These are phyloP conservation scores for Arthroderma sp. DNA, from an alignment of 2,329 filamentous ascomycete genomes.

Conservation along the genomic window DNA sequence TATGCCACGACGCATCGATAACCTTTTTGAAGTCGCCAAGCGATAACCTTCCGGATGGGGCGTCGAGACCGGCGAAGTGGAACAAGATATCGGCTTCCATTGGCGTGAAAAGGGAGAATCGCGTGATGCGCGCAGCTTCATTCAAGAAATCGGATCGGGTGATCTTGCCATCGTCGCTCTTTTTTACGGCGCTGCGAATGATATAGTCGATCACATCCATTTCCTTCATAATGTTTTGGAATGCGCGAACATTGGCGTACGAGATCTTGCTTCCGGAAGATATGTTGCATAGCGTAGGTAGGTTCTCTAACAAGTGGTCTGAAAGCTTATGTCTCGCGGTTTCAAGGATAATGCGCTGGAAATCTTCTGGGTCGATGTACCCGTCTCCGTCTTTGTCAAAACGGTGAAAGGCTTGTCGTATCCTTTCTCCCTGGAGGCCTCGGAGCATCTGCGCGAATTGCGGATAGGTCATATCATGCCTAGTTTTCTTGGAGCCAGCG, in stretches of 20 bases:
- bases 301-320: conserved; percentile 82
- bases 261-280: conserved; percentile 84
- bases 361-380: conserved; percentile 89
- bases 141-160: conserved; percentile 88
- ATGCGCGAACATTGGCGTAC: conserved; percentile 92
- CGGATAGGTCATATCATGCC: conserved; percentile 84
- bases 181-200: conserved; percentile 69
- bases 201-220: conserved; percentile 97
- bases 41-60: conserved; percentile 71
- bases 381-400: conserved; percentile 88
- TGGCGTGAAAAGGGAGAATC: conserved; percentile 91
- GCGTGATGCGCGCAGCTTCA: conserved; percentile 77
- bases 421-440: conserved; percentile 86
- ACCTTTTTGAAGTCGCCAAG: conserved; percentile 86
- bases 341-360: conserved; percentile 90
- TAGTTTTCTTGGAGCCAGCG: conserved; percentile 72
- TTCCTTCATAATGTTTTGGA: conserved; percentile 94
- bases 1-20: conserved; percentile 82
- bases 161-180: conserved; percentile 82
- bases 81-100: conserved; percentile 99
- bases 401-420: conserved; percentile 84
- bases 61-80: conserved; percentile 89
- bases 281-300: conserved; percentile 90
- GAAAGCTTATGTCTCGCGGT: conserved; percentile 93
- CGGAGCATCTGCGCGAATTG: conserved; percentile 98